Base-by-base conservation (phyloP, 106 monocot species). In the Cymbidium sinense region DNA sequence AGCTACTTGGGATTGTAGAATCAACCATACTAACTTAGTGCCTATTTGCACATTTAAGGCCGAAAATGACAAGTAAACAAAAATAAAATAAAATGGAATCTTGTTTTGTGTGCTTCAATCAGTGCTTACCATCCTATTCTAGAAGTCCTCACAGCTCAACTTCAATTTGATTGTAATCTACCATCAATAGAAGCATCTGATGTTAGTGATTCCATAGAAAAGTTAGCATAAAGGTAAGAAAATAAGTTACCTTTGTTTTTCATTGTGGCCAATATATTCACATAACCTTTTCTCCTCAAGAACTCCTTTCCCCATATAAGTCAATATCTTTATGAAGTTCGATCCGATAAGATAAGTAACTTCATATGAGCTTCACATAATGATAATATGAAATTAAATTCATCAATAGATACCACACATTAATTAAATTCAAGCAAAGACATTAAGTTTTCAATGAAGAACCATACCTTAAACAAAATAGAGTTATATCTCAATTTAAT, bases 301-400 rank as follows among this genome's bases (percentile, higher is more conserved):
- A 88, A 75, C 77, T 88, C 79, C 80, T 85, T 88, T 70, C 85
- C 88, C 85, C 88, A 88, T 51, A 79, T 85, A 43, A 88, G 82
- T 85, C 73, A 17, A 52, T 43, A 37, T 34, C 29, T 30, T 78
- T 74, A 70, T 41, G 51, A 47, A 28, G 44, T 4, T 52, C n/a
- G 21, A 75, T 69, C 81, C 81, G 27, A 80, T 28, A 77, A 44
- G 28, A 35, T 8, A 71, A 79, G 33, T 34, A 77, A 47, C 15
- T 47, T 47, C 15, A 23, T 47, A 15, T 18, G 47, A 44, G 31
- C 15, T 70, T 78, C 27, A 34, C 67, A 30, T 67, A 13, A 23
- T 13, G 6, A 31, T 67, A 33, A 67, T 7, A 67, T 12, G 13
- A 67, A 67, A 29, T 11, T 31, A 47, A 47, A 47, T 15, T 47